Conservation (phyloP, 2,329 filamentous ascomycete species). For the Incumbomyces lentus region DNA sequence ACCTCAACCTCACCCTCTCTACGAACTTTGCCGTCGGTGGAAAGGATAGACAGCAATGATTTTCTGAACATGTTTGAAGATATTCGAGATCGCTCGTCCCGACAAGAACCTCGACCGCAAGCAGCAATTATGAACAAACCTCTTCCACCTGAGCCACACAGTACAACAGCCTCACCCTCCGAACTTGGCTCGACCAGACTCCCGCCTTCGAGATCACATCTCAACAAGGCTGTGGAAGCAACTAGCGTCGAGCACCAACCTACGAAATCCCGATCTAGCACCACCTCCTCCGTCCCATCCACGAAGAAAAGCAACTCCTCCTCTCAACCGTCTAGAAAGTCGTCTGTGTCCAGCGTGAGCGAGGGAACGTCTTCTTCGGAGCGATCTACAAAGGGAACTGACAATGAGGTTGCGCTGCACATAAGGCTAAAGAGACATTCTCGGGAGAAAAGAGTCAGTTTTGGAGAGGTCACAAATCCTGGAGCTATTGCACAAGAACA, state of each 20-base stretch:
- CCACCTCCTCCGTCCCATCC: conserved; percentile 1
- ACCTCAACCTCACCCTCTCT: neutral
- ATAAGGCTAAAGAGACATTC: conserved; percentile 2
- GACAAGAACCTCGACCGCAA: neutral
- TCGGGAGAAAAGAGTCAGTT: neutral
- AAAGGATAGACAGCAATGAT: conserved; percentile 5
- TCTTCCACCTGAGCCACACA: neutral
- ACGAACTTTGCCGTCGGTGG: neutral
- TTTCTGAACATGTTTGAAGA: conserved; percentile 6
- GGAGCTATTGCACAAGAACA: neutral
- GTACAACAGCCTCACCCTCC: neutral
- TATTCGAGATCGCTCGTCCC: neutral
- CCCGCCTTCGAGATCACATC: neutral
- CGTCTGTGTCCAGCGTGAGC: conserved; percentile 1
- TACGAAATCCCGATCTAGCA: neutral
- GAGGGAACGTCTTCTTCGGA: conserved; percentile 3
- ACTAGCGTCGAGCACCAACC: neutral
- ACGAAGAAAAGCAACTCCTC: conserved; percentile 5
- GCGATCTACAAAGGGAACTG: conserved; percentile 1
- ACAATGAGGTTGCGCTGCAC: conserved; percentile 4
- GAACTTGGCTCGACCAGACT: neutral
- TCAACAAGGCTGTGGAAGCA: neutral
- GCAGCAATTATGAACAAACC: neutral
- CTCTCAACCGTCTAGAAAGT: neutral
- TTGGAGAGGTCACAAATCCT: neutral